Evolutionary conservation across 2,329 filamentous ascomycete species (phyloP), one percentile per base, ranked within the genome.

Genomic region (Chrysoporthe deuterocubensis): DNA sequence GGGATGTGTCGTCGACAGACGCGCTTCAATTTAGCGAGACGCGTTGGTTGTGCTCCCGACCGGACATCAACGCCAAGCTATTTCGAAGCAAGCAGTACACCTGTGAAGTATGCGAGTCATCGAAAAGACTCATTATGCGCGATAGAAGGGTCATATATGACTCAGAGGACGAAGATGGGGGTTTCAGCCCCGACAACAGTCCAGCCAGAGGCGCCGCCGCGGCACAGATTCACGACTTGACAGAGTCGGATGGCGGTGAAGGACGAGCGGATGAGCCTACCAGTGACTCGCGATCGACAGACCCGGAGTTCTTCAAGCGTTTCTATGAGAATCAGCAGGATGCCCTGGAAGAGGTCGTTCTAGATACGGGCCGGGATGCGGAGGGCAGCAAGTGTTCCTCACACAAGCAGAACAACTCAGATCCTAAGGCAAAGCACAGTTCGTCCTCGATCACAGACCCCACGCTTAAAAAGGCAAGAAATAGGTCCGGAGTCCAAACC

Each of bases 271-370:
- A 46, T 48, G 65, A 42, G 66, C 67, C 44, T 48, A 48, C 48
- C 59, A 59, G 64, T 9, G 70, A 71, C 65, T 73, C 74, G 65
- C 76, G 73, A 32, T 85, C 83, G 18, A 86, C 84, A 1, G 82
- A 86, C 67, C 78, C 80, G 1, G 78, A 77, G 0, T 82, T 84
- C 70, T 86, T 86, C 69, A 79, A 80, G 59, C 78, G 76, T 62
- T 72, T 86, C 11, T 85, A 84, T 67, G 77, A 83, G 32, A 81
- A 84, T 60, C 82, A 85, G 71, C 78, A 79, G 50, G 75, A 76
- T 44, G 76, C 77, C 11, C 71, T 66, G 43, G 65, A 66, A 9
- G 64, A 70, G 62, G 26, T 57, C 64, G 44, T 61, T 4, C 48
- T 57, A 4, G 48, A 69, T n/a, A 48, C 67, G 32, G 43, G 52